A percentile compares a stretch with the other conserved stretches of the same genome.
Evolutionary conservation across 78 protist genomes (phyloP).

Genomic region (Dictyostelium capitatum): DNA sequence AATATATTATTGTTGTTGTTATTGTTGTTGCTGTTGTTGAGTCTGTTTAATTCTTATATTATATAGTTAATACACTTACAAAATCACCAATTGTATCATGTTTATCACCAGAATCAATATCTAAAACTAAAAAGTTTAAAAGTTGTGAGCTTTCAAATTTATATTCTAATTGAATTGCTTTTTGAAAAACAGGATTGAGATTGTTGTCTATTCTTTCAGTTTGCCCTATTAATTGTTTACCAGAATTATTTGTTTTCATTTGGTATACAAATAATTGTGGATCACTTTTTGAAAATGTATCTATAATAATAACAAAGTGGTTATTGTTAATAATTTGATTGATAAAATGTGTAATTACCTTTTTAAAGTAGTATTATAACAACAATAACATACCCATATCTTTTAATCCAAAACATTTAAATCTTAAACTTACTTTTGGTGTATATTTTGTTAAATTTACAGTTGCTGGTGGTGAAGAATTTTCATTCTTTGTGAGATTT

Average conservation of each 20-base stretch:
- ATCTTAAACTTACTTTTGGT: conserved; percentile 7
- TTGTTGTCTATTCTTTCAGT: conserved; percentile 71
- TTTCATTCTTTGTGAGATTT: too few relatives aligned
- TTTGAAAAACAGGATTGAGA: conserved; percentile 51
- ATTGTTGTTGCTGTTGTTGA: too few relatives aligned
- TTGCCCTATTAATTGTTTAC: background rate
- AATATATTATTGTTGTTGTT: background rate
- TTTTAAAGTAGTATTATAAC: too few relatives aligned
- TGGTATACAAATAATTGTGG: background rate
- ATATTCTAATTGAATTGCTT: conserved; percentile 52
- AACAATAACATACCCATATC: background rate
- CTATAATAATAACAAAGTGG: background rate
- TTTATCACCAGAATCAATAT: conserved; percentile 45
- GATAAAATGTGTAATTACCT: too few relatives aligned
- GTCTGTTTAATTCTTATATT: too few relatives aligned
- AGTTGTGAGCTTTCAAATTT: conserved; percentile 77
- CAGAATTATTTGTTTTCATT: background rate
- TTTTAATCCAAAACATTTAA: background rate
- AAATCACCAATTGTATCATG: conserved; percentile 69
- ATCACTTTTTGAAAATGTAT: background rate
- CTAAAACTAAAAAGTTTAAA: conserved; percentile 29
- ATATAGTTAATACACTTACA: too few relatives aligned
- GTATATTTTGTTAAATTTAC: too few relatives aligned
- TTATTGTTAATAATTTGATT: too few relatives aligned
- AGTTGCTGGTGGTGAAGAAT: too few relatives aligned